phyloP scores from a whole-genome alignment of 768 basidiomycete genomes.

The Myochromella boudieri region DNA sequence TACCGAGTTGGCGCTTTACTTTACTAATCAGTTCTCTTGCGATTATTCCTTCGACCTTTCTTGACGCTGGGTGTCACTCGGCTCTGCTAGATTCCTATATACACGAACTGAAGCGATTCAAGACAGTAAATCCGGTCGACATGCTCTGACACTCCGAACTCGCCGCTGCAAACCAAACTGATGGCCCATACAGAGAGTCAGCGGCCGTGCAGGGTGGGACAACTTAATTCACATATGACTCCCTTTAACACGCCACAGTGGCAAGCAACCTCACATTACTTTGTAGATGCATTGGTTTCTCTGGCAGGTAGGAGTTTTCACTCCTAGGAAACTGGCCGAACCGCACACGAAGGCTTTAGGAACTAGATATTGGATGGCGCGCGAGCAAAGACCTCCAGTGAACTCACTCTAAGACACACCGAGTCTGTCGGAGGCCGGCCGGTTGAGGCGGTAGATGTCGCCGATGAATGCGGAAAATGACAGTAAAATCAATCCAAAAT shows the following conservation, averaged over 20 bases:
- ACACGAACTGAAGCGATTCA: conserved; percentile 11
- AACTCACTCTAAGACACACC: conserved; percentile 16
- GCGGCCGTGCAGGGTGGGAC: conserved; percentile 29
- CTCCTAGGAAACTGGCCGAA: too few relatives aligned
- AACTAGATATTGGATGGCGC: too few relatives aligned
- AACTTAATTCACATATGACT: conserved; percentile 13
- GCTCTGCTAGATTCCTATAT: too few relatives aligned
- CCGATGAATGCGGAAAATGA: conserved; percentile 50
- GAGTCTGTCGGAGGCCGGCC: conserved; percentile 33
- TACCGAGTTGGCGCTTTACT: too few relatives aligned
- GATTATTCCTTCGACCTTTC: too few relatives aligned
- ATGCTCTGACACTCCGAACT: conserved; percentile 11
- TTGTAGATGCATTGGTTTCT: too few relatives aligned
- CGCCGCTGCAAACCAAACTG: conserved; percentile 17
- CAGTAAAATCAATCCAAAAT: conserved; percentile 25
- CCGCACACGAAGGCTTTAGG: too few relatives aligned
- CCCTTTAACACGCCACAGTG: conserved; percentile 19
- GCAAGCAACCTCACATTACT: conserved; percentile 2
- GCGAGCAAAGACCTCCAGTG: too few relatives aligned
- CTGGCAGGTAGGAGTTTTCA: too few relatives aligned
- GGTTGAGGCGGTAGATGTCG: conserved; percentile 26
- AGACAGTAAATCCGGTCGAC: conserved; percentile 12
- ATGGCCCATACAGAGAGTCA: conserved; percentile 17
- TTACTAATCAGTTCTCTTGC: too few relatives aligned
- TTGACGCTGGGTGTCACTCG: too few relatives aligned